Evolutionary conservation across 202 grass and related monocot species (phyloP), one percentile per base, ranked within the genome.

Genomic region (Saccharum hybrid): DNA sequence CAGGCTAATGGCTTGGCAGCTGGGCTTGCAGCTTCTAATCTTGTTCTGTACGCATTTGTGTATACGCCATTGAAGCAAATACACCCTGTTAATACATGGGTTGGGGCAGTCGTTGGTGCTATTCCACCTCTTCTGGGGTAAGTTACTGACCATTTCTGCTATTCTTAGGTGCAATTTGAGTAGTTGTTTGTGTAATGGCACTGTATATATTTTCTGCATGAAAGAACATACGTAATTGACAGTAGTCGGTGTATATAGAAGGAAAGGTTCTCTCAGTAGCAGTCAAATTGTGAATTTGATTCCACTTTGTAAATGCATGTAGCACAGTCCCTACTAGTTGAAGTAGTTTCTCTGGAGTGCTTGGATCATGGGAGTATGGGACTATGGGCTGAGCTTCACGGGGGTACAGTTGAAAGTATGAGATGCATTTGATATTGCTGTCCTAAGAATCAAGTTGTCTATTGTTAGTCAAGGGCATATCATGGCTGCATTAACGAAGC

Each of bases 11-110:
- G 82, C 72, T 84, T 97, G 87, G 92, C 94, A 14, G 84, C 92
- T 72, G 94, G 92, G 72, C 86, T 97, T 56, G 94, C 91, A 64
- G 90, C 94, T 89, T 92, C 84, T 56, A 97, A 97, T 86, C 89
- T 97, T 8, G 63, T 94, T 88, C 79, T 97, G 30, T 97, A 97
- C 82, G 92, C 94, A 81, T 97, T 97, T 87, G 86, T 94, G n/a
- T 97, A 97, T 72, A 97, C 94, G 77, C 92, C 94, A 28, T 86
- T 97, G 73, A 97, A 97, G 85, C 94, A 97, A 88, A 92, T 97
- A 86, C 94, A 97, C 72, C 94, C 94, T 41, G 68, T 91, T 39
- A 97, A 97, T 91, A 97, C 94, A 89, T 97, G 94, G 94, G 94
- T 97, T 81, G 94, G 94, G 81, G 94, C 94, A 70, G 56, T 97